These are phyloP conservation scores for Eucalyptus sp. DNA, from an alignment of 345 rosid species.

Conservation along the genomic window DNA sequence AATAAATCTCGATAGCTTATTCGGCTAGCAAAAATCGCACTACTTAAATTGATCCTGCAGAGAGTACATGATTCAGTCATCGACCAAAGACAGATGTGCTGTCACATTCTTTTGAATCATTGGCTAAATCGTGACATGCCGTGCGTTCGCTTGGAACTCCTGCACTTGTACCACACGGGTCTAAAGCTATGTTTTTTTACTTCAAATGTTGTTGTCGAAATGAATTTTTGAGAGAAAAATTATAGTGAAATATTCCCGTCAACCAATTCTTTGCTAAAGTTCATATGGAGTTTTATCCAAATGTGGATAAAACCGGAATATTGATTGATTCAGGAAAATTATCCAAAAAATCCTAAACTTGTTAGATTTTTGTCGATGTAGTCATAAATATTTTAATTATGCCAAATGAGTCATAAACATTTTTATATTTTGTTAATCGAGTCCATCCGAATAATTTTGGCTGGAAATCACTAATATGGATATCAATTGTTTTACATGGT, in stretches of 20 bases:
- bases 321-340: background rate
- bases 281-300: background rate
- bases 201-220: background rate
- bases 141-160: background rate
- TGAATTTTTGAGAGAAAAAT: background rate
- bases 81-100: background rate
- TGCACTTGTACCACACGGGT: background rate
- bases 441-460: rapidly evolving
- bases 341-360: rapidly evolving
- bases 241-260: background rate
- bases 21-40: background rate
- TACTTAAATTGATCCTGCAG: background rate
- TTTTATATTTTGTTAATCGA: too few relatives aligned
- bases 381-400: too few relatives aligned
- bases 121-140: background rate
- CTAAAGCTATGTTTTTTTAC: background rate
- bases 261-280: background rate
- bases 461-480: rapidly evolving
- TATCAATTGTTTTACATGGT: too few relatives aligned
- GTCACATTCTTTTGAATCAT: background rate
- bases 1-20: background rate
- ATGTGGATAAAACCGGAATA: background rate
- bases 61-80: background rate
- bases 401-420: too few relatives aligned
- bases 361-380: too few relatives aligned